Percentiles rank a stretch among this genome's conserved stretches.
Conservation (phyloP, 768 basidiomycete species). For the Pisolithus albus region DNA sequence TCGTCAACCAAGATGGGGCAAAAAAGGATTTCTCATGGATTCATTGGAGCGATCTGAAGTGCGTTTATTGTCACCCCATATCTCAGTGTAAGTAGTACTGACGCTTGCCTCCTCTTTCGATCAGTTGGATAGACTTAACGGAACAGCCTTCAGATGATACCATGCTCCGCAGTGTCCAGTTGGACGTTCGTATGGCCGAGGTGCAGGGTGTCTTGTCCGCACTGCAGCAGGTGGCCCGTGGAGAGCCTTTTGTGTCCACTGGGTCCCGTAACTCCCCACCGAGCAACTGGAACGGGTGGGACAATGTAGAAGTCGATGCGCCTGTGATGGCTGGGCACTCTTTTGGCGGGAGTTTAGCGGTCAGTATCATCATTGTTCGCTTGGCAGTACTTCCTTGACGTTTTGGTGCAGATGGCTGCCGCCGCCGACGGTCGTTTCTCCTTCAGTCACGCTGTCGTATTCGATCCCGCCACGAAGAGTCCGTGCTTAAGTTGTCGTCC, state of each 20-base stretch:
- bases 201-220: constrained; percentile 27
- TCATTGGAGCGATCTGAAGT: constrained; percentile 26
- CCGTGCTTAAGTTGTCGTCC: constrained; percentile 10
- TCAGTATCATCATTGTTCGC: constrained; percentile 5
- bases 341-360: constrained; percentile 26
- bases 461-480: constrained; percentile 23
- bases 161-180: constrained; percentile 23
- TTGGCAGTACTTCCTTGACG: background rate
- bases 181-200: constrained; percentile 34
- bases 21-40: constrained; percentile 27
- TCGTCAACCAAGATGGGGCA: constrained; percentile 15
- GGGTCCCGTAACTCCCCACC: background rate
- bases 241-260: background rate
- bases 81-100: background rate
- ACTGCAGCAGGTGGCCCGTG: constrained; percentile 1
- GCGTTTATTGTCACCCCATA: background rate
- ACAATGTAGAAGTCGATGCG: constrained; percentile 11
- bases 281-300: constrained; percentile 15
- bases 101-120: background rate
- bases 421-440: constrained; percentile 14
- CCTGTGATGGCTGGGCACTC: constrained; percentile 28
- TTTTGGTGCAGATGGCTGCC: constrained; percentile 17
- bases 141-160: constrained; percentile 29
- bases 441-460: constrained; percentile 21
- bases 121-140: constrained; percentile 25